Percentiles rank a stretch among this genome's conserved stretches.
phyloP scores from a whole-genome alignment of 2,329 filamentous ascomycete genomes.

The Ceratocystis variospora region DNA sequence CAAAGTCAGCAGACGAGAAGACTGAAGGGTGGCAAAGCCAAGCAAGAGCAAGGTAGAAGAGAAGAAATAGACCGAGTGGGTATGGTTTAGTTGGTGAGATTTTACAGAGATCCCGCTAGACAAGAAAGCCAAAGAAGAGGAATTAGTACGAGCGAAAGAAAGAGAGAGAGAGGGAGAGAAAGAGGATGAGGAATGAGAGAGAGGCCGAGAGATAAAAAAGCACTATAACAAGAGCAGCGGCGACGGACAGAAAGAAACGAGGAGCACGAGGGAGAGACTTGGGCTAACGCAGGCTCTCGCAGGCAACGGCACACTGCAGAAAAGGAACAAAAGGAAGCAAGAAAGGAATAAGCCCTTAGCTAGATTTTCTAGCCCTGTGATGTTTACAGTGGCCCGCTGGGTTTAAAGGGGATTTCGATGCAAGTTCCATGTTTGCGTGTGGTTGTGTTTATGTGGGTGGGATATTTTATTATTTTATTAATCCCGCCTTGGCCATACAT shows the following conservation, averaged over 20 bases:
- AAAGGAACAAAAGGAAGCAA: not conserved
- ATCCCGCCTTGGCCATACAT: not conserved
- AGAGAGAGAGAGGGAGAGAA: not conserved
- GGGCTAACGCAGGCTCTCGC: not conserved
- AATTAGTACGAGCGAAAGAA: not conserved
- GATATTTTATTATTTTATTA: not conserved
- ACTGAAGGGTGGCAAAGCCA: constrained; percentile 5
- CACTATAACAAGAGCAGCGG: not conserved
- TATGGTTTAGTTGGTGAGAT: not conserved
- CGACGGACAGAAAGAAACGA: not conserved
- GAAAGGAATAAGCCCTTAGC: not conserved
- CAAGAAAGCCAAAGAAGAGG: not conserved
- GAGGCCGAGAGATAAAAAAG: not conserved
- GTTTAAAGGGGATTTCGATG: not conserved
- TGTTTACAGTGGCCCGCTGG: not conserved
- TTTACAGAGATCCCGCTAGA: not conserved
- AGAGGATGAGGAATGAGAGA: not conserved
- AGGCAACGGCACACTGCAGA: not conserved
- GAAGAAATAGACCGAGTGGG: constrained; percentile 13
- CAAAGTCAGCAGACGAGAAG: not conserved
- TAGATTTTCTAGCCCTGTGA: not conserved
- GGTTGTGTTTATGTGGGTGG: not conserved
- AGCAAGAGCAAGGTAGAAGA: constrained; percentile 8
- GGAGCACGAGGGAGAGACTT: not conserved
- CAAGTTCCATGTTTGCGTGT: not conserved